These are phyloP conservation scores for Nyssa sinensis DNA, from an alignment of 148 eudicot species.

Conservation along the genomic window DNA sequence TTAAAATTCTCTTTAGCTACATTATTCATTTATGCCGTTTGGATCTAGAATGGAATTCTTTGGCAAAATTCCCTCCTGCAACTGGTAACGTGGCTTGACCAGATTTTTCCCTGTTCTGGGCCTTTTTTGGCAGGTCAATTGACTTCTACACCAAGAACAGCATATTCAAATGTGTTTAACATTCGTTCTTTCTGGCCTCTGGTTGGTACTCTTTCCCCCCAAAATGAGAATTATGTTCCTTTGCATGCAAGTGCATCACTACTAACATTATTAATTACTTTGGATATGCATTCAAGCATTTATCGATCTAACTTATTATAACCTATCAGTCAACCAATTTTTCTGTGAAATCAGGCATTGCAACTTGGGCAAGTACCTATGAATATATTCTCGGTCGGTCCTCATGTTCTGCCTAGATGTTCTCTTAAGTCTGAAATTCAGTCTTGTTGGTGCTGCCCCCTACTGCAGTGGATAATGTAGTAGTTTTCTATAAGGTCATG, in stretches of 20 bases:
- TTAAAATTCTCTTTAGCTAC: neutral
- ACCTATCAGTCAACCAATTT: too few relatives aligned
- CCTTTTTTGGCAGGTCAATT: constrained; percentile 29
- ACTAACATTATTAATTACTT: neutral
- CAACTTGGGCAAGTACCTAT: too few relatives aligned
- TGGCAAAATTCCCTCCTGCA: neutral
- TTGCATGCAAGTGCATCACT: neutral
- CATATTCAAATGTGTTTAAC: constrained; percentile 18
- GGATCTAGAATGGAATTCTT: neutral
- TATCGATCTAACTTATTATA: neutral
- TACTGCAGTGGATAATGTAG: too few relatives aligned
- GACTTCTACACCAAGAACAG: constrained; percentile 23
- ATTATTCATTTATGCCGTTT: neutral
- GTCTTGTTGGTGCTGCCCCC: too few relatives aligned
- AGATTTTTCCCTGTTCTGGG: neutral
- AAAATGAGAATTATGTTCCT: neutral
- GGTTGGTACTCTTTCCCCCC: constrained; percentile 25
- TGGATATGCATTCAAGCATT: neutral
- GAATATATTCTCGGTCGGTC: too few relatives aligned
- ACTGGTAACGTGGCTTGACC: too few relatives aligned
- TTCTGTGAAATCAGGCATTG: too few relatives aligned
- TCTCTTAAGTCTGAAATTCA: too few relatives aligned
- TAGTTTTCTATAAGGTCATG: too few relatives aligned
- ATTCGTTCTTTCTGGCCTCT: constrained; percentile 20
- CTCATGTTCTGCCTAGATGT: too few relatives aligned